These are phyloP conservation scores for Elsinoe batatas DNA, from an alignment of 2,329 filamentous ascomycete genomes.

Conservation along the genomic window DNA sequence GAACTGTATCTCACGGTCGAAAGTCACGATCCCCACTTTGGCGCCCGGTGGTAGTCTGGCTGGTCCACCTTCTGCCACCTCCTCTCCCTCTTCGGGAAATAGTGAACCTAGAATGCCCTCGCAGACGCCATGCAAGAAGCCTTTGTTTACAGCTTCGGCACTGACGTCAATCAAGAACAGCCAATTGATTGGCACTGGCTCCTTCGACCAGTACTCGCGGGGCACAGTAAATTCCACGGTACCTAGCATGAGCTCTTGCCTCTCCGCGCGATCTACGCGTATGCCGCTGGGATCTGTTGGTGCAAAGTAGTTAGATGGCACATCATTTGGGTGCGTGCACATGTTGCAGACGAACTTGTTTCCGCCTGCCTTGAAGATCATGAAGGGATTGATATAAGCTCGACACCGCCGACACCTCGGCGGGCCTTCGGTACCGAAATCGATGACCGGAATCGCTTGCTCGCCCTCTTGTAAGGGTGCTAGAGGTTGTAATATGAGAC, in stretches of 20 bases:
- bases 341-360: slow-evolving; percentile 98
- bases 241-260: slow-evolving; percentile 80
- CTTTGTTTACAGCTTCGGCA: slow-evolving; percentile 81
- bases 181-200: slow-evolving; percentile 78
- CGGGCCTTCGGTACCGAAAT: slow-evolving; percentile 86
- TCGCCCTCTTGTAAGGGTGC: slow-evolving; percentile 77
- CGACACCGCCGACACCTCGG: slow-evolving; percentile 87
- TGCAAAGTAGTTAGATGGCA: slow-evolving; percentile 82
- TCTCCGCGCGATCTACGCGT: slow-evolving; percentile 75
- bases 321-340: slow-evolving; percentile 95
- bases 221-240: slow-evolving; percentile 95
- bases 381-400: slow-evolving; percentile 97
- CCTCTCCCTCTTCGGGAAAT: slow-evolving; percentile 57
- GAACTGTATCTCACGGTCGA: slow-evolving; percentile 93
- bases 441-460: slow-evolving; percentile 76
- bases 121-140: slow-evolving; percentile 82
- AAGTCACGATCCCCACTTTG: slow-evolving; percentile 91
- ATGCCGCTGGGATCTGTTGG: slow-evolving; percentile 80
- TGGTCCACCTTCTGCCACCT: slow-evolving; percentile 38
- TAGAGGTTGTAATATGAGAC: slow-evolving; percentile 79
- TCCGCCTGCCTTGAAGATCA: slow-evolving; percentile 89
- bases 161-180: slow-evolving; percentile 91
- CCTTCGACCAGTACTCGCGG: slow-evolving; percentile 97
- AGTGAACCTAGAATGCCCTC: slow-evolving; percentile 77
- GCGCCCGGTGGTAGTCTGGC: slow-evolving; percentile 59